Conservation (phyloP, 2,329 filamentous ascomycete genomes). For the Trichoderma hamatum region DNA sequence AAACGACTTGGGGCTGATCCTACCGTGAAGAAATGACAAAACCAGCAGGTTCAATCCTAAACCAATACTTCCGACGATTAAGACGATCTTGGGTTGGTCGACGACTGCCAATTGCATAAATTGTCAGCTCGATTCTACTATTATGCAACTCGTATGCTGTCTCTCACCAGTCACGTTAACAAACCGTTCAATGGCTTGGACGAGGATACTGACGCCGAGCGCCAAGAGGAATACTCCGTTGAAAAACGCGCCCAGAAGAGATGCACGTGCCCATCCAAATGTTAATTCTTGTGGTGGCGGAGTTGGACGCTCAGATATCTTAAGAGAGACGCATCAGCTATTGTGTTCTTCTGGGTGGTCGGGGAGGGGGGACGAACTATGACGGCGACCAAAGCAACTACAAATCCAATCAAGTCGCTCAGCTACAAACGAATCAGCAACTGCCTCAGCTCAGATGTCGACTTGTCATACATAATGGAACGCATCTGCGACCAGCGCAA, state of each 20-base stretch:
- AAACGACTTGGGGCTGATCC: conserved; percentile 29
- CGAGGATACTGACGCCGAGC: conserved; percentile 70
- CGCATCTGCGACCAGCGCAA: conserved; percentile 75
- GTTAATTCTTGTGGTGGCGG: conserved; percentile 56
- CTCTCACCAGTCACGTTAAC: conserved; percentile 56
- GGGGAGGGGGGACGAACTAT: conserved; percentile 49
- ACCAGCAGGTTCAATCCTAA: conserved; percentile 69
- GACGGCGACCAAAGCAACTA: conserved; percentile 66
- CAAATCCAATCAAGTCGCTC: conserved; percentile 71
- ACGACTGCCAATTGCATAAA: conserved; percentile 51
- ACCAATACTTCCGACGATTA: conserved; percentile 71
- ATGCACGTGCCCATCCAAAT: conserved; percentile 77
- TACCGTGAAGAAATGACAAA: conserved; percentile 66
- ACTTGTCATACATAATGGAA: conserved; percentile 67
- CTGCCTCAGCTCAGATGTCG: no score
- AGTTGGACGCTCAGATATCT: conserved; percentile 59
- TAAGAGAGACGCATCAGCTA: neutral
- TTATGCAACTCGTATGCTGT: neutral
- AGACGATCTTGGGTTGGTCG: conserved; percentile 65
- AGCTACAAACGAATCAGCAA: conserved; percentile 49
- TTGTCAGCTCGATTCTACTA: conserved; percentile 7
- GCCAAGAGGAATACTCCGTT: conserved; percentile 76
- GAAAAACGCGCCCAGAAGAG: conserved; percentile 77
- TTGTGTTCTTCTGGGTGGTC: neutral
- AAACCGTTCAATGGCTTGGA: conserved; percentile 75